phyloP scores from a whole-genome alignment of 1,284 basidiomycete species.

The Cutaneotrichosporon spelunceum region DNA sequence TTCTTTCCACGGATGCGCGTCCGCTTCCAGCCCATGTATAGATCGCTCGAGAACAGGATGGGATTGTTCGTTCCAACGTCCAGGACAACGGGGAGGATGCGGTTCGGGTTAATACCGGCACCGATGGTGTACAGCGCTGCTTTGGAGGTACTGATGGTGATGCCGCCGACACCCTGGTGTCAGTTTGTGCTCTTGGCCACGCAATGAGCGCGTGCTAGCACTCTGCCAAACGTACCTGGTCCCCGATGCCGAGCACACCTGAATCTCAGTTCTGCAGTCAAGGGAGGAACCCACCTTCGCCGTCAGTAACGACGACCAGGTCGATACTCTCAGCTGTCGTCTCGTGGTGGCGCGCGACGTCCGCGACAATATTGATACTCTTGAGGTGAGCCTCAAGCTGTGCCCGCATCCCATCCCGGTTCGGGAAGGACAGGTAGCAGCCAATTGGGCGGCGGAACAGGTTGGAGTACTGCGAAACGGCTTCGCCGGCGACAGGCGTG shows the following conservation, averaged over 20 bases:
- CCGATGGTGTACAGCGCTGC: constrained; percentile 77
- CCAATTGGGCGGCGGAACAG: constrained; percentile 65
- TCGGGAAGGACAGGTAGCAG: constrained; percentile 54
- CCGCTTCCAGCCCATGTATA: constrained; percentile 54
- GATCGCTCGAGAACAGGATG: constrained; percentile 47
- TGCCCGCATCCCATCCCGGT: constrained; percentile 64
- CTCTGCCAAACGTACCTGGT: neutral
- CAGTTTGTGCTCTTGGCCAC: neutral
- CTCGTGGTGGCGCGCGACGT: constrained; percentile 64
- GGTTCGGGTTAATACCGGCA: constrained; percentile 70
- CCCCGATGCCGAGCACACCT: neutral
- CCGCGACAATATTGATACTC: constrained; percentile 57
- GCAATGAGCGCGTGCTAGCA: no score
- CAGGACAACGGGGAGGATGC: constrained; percentile 63
- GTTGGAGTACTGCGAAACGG: constrained; percentile 72
- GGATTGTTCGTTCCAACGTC: constrained; percentile 78
- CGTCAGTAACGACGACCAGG: constrained; percentile 75
- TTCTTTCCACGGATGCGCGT: constrained; percentile 52
- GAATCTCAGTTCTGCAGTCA: neutral
- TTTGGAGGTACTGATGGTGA: constrained; percentile 77
- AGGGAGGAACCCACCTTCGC: constrained; percentile 60
- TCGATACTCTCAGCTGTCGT: constrained; percentile 61
- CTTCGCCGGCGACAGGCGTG: constrained; percentile 53
- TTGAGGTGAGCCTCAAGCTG: constrained; percentile 50
- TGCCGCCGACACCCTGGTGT: constrained; percentile 53